Evolutionary conservation across 805 yeast species (phyloP).

Genomic region (Yarrowia yakushimensis): DNA sequence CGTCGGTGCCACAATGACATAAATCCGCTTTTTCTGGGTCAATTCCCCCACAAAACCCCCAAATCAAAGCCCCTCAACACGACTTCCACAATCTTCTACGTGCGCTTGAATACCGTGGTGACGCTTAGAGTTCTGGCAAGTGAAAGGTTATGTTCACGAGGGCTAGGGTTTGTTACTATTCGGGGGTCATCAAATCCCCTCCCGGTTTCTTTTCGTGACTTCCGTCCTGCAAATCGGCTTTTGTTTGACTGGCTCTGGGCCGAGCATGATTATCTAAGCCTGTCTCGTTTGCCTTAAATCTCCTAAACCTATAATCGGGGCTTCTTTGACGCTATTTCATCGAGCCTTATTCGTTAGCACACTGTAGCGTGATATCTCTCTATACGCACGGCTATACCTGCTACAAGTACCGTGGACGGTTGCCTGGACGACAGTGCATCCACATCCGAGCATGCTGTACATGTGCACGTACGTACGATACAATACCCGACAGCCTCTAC

Average conservation of each 20-base stretch:
- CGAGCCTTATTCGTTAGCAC: conserved; percentile 4
- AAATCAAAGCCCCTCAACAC: neutral
- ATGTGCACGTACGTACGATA: no score
- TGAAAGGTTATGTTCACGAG: neutral
- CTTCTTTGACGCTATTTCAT: conserved; percentile 8
- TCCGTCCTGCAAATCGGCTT: neutral
- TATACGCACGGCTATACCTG: conserved; percentile 11
- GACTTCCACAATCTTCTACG: conserved; percentile 22
- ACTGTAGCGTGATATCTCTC: conserved; percentile 2
- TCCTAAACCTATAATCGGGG: no score
- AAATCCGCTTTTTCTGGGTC: no score
- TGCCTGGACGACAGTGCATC: no score
- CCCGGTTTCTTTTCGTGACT: conserved; percentile 22
- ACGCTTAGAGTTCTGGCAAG: conserved; percentile 8
- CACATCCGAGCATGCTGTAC: no score
- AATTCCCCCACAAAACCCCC: neutral
- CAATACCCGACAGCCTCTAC: no score
- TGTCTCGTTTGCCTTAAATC: no score
- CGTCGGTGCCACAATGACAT: neutral
- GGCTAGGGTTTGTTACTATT: conserved; percentile 2
- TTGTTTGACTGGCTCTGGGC: neutral
- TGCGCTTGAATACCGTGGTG: conserved; percentile 13
- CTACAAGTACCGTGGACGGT: no score
- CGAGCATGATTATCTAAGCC: neutral
- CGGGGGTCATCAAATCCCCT: neutral